Base-by-base conservation (phyloP, 371 early-diverging fungal genomes). In the Circinella umbellata region DNA sequence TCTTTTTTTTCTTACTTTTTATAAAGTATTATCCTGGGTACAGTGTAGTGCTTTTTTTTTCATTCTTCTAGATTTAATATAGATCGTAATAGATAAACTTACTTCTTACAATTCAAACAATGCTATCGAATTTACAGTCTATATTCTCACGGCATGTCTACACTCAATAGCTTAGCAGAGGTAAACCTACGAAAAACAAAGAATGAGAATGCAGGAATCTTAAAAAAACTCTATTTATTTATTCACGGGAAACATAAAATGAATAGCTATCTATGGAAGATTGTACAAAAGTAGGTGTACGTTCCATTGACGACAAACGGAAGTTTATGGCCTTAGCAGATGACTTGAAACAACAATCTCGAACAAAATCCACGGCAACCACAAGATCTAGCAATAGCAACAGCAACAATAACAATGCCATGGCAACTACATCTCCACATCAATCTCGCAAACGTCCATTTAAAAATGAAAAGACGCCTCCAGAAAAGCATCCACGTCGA, bases 281-380 rank as follows among this genome's bases (percentile, higher is more conserved):
- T 63, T 73, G 71, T 37, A 67, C 77, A 39, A 72, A 68, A 37
- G 55, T 73, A 36, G 77, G 77, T 15, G 69, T 76, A 3, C 73
- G 73, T 15, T 73, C 73, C n/a, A 71, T 73, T 13, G 77, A 73
- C 59, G 77, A 76, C 62, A 76, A 73, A 36, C 68, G 72, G 17
- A 73, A 71, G 48, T 76, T 76, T 60, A 71, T 73, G 69, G 71
- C 66, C 10, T 64, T 76, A 3, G 73, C 77, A 17, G 68, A 73
- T 42, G 77, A 73, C 10, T 62, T 73, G 4, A 73, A 71, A 60
- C 64, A 60, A 61, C 71, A 67, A 48, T 18, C 61, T 8, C 65
- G 62, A 63, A 9, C 47, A 14, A 68, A 64, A 59, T 34, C 54
- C 42, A 17, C 36, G 8, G 11, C 42, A 9, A 11, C 42, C 42